These are phyloP conservation scores for Scalesia atractyloides DNA, from an alignment of 129 eudicot species.

Conservation along the genomic window DNA sequence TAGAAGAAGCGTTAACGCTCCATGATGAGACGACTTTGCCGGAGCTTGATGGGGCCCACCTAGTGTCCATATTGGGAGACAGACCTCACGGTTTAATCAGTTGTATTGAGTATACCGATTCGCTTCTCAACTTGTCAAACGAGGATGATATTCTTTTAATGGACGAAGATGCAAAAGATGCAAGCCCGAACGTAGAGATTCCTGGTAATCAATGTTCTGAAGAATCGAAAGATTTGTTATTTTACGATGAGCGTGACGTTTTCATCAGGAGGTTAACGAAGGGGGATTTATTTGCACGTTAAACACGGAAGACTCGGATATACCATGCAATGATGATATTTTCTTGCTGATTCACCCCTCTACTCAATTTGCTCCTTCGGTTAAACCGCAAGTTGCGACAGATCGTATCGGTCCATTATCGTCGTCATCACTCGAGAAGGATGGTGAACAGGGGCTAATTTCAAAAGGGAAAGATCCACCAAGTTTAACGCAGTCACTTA, in stretches of 20 bases:
- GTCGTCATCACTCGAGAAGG: slow-evolving; percentile 51
- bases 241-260: slow-evolving; percentile 41
- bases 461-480: slow-evolving; percentile 48
- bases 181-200: slow-evolving; percentile 19
- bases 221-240: slow-evolving; percentile 37
- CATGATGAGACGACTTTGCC: neutral
- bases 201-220: slow-evolving; percentile 29
- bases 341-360: slow-evolving; percentile 80
- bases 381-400: slow-evolving; percentile 35
- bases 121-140: slow-evolving; percentile 33
- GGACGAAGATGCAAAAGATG: slow-evolving; percentile 60
- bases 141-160: slow-evolving; percentile 66
- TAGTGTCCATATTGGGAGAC: slow-evolving; percentile 6
- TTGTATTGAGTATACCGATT: slow-evolving; percentile 3
- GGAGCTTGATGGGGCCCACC: neutral
- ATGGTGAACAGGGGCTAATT: slow-evolving; percentile 38
- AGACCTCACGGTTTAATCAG: neutral
- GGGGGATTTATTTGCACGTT: slow-evolving; percentile 57
- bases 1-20: slow-evolving; percentile 32
- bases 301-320: slow-evolving; percentile 79
- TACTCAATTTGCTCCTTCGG: slow-evolving; percentile 47
- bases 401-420: slow-evolving; percentile 44
- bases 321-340: slow-evolving; percentile 91
- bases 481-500: slow-evolving; percentile 38
- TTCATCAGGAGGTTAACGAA: slow-evolving; percentile 32